Evolutionary conservation across 257 asterid genomes (phyloP).

Genomic region (Capsicum rhomboideum): DNA sequence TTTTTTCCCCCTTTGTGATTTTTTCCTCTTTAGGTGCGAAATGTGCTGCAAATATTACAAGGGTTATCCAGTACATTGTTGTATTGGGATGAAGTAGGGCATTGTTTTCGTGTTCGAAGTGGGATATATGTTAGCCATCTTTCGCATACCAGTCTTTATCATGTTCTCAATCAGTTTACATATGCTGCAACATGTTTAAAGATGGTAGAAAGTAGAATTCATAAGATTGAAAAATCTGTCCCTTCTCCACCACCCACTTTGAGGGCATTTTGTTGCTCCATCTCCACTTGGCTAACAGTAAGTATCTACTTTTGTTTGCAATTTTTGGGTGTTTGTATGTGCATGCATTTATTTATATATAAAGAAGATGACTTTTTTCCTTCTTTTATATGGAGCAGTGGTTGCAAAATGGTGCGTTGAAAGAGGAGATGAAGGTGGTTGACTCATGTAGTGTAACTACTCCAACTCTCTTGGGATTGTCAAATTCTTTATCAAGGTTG

Average conservation of each 20-base stretch:
- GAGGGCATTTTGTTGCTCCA: constrained; percentile 76
- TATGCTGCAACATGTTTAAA: constrained; percentile 78
- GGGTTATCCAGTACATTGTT: constrained; percentile 66
- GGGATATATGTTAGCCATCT: constrained; percentile 79
- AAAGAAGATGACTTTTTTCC: not conserved
- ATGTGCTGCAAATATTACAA: constrained; percentile 82
- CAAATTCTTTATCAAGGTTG: constrained; percentile 87
- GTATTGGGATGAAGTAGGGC: constrained; percentile 53
- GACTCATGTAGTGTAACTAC: constrained; percentile 39
- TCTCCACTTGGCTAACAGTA: constrained; percentile 68
- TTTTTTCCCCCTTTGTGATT: not conserved
- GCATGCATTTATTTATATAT: not conserved
- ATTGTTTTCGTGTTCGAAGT: constrained; percentile 36
- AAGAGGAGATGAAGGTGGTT: constrained; percentile 71
- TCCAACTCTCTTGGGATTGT: constrained; percentile 75
- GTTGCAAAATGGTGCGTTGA: constrained; percentile 63
- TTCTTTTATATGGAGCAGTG: constrained; percentile 31
- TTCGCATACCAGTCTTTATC: constrained; percentile 65
- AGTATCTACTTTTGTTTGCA: not conserved
- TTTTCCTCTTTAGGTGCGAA: constrained; percentile 50
- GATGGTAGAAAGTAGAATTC: constrained; percentile 46
- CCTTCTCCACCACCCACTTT: constrained; percentile 69
- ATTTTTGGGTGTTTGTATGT: not conserved
- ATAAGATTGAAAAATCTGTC: constrained; percentile 49
- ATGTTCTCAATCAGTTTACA: constrained; percentile 58